Conservation (phyloP, 257 asterid species). For the Oldenlandia corymbosa region DNA sequence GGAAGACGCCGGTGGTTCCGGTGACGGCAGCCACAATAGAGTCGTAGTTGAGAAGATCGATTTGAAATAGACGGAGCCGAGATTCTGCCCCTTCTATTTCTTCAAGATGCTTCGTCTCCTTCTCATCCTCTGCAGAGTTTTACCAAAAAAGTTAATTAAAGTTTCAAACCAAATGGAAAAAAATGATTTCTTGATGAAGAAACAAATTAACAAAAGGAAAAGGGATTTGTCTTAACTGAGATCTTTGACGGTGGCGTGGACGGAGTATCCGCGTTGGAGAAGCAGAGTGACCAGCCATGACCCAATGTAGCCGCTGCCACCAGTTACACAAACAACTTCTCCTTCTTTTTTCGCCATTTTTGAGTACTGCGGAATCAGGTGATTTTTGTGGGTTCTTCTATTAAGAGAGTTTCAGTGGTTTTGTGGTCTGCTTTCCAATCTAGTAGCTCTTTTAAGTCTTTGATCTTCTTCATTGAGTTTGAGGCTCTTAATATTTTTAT, state of each 20-base stretch:
- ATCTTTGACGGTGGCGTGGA: constrained; percentile 77
- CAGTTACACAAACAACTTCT: constrained; percentile 73
- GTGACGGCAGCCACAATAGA: constrained; percentile 52
- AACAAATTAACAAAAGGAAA: not conserved
- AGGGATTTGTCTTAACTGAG: constrained; percentile 34
- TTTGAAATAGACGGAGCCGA: constrained; percentile 59
- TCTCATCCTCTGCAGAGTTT: constrained; percentile 47
- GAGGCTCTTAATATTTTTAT: no score
- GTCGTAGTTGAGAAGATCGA: constrained; percentile 59
- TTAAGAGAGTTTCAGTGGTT: no score
- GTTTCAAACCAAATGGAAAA: no score
- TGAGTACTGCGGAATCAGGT: no score
- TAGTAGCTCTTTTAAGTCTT: no score
- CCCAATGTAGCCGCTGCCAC: constrained; percentile 87
- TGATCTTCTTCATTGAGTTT: no score
- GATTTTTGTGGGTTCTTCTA: no score
- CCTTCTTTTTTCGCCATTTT: no score
- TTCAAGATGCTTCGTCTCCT: constrained; percentile 69
- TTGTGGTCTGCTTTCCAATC: no score
- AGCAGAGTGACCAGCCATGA: constrained; percentile 66
- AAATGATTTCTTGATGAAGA: no score
- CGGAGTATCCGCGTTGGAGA: constrained; percentile 79
- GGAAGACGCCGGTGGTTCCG: constrained; percentile 58
- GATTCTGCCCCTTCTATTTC: constrained; percentile 62
- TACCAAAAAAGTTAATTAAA: no score